Evolutionary conservation across 2,329 filamentous ascomycete genomes (phyloP).

Genomic region (Cylindrodendrum hubeiense): DNA sequence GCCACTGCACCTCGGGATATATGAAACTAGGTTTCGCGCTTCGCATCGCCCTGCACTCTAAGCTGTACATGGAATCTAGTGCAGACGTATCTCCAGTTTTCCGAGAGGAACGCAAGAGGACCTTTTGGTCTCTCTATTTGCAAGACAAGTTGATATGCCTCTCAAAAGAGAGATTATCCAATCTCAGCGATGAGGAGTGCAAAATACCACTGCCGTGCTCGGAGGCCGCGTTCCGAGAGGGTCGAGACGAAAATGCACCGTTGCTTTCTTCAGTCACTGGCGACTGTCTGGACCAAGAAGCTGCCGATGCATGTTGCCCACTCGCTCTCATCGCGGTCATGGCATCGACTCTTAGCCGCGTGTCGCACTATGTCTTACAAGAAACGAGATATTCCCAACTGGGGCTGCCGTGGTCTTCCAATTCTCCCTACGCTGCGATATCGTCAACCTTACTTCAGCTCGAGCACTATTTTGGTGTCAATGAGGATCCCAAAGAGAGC

Average conservation of each 20-base stretch:
- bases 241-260: background rate
- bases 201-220: background rate
- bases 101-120: constrained; percentile 4
- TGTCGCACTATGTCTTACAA: constrained; percentile 2
- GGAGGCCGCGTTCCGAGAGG: background rate
- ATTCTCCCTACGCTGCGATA: background rate
- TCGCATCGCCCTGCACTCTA: background rate
- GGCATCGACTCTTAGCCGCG: constrained; percentile 3
- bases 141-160: constrained; percentile 4
- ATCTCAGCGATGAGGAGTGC: constrained; percentile 3
- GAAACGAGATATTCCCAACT: background rate
- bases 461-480: constrained; percentile 3
- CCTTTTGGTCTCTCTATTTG: constrained; percentile 11
- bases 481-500: background rate
- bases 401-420: constrained; percentile 1
- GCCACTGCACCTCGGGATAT: background rate
- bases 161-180: background rate
- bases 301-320: background rate
- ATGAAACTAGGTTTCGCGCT: constrained; percentile 9
- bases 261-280: background rate
- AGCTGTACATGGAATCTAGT: background rate
- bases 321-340: constrained; percentile 4
- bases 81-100: background rate
- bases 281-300: constrained; percentile 4
- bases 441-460: constrained; percentile 2